Evolutionary conservation across 2,329 filamentous ascomycete species (phyloP), one percentile per base, ranked within the genome.

Genomic region (Ceratocystis smalleyi): DNA sequence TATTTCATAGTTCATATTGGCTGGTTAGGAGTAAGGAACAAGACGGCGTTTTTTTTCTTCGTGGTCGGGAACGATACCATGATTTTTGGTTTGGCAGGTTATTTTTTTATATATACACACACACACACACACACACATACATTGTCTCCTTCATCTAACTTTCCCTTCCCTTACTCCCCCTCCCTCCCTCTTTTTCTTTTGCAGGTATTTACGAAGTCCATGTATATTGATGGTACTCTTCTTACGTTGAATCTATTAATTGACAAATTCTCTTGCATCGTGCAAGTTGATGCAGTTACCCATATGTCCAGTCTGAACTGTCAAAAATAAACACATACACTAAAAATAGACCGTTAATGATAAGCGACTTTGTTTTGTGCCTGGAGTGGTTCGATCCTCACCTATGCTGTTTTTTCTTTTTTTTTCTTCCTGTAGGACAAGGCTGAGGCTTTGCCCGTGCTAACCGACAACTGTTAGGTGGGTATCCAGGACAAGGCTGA

Each of bases 311-410:
- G 54, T 32, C 15, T 35, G n/a, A 57, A 32, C 54, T 57, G 54
- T 57, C 54, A 57, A 35, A 57, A 57, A 57, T 57, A 57, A 57
- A 32, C 54, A 3, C 54, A 3, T 35, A 8, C 54, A 12, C 54
- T 57, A 57, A 57, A 57, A 57, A 35, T 57, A 57, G 54, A 57
- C 15, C 1, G 17, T 57, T 4, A 8, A 15, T 35, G 27, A 35
- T n/a, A 57, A 35, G 54, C 54, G 54, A 7, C 27, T 27, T 19
- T 15, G 30, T 7, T 12, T 35, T 57, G 54, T 55, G 51, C 51
- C 51, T 55, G 51, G 30, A 55, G 32, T 55, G 51, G 51, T 15
- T n/a, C 24, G 54, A 57, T 61, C 59, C 59, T 61, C 65, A 43
- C 54, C 54, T 17, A 35, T 57, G 54, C 54, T 35, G n/a, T 8